Conservation (phyloP, 768 basidiomycete species). For the Amyloporia xantha region DNA sequence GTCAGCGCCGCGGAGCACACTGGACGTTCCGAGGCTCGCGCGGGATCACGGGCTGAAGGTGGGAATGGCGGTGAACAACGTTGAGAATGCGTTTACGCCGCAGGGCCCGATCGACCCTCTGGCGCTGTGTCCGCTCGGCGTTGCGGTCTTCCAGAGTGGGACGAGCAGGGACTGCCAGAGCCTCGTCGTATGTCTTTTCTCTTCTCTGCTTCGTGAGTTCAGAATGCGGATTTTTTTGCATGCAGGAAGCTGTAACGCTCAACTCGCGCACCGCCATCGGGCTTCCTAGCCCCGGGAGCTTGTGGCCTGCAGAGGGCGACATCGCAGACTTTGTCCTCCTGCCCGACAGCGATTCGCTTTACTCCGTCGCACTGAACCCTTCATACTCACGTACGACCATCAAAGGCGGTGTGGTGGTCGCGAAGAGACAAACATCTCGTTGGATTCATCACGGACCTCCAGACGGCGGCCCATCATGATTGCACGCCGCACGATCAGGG, state of each 20-base stretch:
- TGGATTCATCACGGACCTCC: constrained; percentile 24
- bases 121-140: constrained; percentile 50
- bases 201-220: constrained; percentile 5
- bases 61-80: constrained; percentile 58
- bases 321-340: constrained; percentile 55
- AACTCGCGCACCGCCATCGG: constrained; percentile 49
- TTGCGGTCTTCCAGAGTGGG: constrained; percentile 53
- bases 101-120: constrained; percentile 61
- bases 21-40: constrained; percentile 44
- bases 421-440: constrained; percentile 27
- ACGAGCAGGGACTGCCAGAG: constrained; percentile 38
- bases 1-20: constrained; percentile 43
- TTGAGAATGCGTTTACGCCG: constrained; percentile 63
- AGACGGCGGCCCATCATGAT: not conserved
- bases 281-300: constrained; percentile 13
- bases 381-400: constrained; percentile 45
- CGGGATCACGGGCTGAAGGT: constrained; percentile 39
- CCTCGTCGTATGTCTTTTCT: constrained; percentile 37
- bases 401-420: constrained; percentile 37
- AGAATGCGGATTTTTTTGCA: no score
- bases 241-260: constrained; percentile 44
- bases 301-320: constrained; percentile 24
- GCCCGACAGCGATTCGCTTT: constrained; percentile 39
- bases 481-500: no score
- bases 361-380: constrained; percentile 45